Conservation (phyloP, 441 rosid genomes). For the Syzygium malaccense region DNA sequence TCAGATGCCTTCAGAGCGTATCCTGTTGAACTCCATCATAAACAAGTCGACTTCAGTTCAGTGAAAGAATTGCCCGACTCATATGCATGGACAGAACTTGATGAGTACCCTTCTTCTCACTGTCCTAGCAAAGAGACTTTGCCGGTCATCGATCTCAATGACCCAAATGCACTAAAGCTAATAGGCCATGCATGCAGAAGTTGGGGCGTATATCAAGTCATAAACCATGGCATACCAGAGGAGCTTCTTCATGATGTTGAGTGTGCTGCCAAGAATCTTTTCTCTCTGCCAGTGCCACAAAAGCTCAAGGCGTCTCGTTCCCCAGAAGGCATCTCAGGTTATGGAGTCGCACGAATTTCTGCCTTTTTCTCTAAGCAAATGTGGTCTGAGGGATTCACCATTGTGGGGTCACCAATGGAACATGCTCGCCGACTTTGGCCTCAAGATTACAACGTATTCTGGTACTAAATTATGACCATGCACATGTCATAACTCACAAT, state of each 20-base stretch:
- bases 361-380: constrained; percentile 63
- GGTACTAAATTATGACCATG: constrained; percentile 39
- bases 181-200: constrained; percentile 65
- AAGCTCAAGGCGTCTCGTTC: constrained; percentile 69
- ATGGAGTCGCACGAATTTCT: constrained; percentile 71
- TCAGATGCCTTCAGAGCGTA: constrained; percentile 43
- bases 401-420: constrained; percentile 59
- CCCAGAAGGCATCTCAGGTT: constrained; percentile 67
- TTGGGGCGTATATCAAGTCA: constrained; percentile 81
- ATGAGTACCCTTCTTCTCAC: constrained; percentile 11
- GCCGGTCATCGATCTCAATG: constrained; percentile 60
- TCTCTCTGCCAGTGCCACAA: constrained; percentile 48
- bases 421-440: constrained; percentile 89
- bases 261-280: constrained; percentile 30
- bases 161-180: constrained; percentile 34
- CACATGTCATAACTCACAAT: constrained; percentile 11
- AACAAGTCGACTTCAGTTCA: constrained; percentile 45
- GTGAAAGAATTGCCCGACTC: constrained; percentile 68
- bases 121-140: constrained; percentile 23
- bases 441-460: constrained; percentile 34
- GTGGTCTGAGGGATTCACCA: constrained; percentile 99
- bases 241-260: constrained; percentile 35
- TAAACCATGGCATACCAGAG: constrained; percentile 60
- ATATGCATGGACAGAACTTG: constrained; percentile 51
- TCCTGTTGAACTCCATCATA: constrained; percentile 41